Evolutionary conservation across 768 basidiomycete species (phyloP), one percentile per base, ranked within the genome.

Genomic region (Guyanaporus albipodus): DNA sequence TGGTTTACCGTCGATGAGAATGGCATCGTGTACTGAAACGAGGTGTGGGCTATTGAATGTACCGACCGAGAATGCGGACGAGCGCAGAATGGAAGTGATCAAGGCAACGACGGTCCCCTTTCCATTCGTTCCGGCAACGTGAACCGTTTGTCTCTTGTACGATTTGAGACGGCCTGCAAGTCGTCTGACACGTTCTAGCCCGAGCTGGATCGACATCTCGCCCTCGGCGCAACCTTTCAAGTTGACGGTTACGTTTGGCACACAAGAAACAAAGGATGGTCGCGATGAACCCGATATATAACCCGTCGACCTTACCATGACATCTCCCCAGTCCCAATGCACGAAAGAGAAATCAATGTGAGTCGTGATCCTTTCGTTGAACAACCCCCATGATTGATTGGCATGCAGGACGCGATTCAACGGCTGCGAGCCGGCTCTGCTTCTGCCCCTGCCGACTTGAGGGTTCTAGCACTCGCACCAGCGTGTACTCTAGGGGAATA

Each of bases 111-210:
- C 91, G 55, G 90, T 94, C 28, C 96, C 96, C 67, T 98, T 99
- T 8, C 95, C 95, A 67, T 99, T 98, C 0, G 96, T 99, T 0
- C 96, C 96, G 8, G 92, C 83, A 47, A 98, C 77, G 60, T 99
- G 96, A 28, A 89, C 73, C 1, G 92, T 91, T 0, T 92, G 95
- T 2, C 89, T 77, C 0, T 73, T 79, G 59, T 87, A 85, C 0
- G 72, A 67, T 0, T 79, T 81, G 5, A 95, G 67, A 55, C 73
- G 58, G 3, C 62, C 48, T 27, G 85, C 74, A 0, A 92, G 72
- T 4, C 47, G 62, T 34, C 62, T 57, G 29, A 91, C 73, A 7
- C 85, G 77, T 43, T 81, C 73, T 4, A 91, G 72, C 11, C 77
- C 75, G 9, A 91, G 76, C 51, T 85, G 80, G 55, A 91, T 85